These are phyloP conservation scores for Penicillium tannophilum DNA, from an alignment of 495 filamentous ascomycete genomes.

Conservation along the genomic window DNA sequence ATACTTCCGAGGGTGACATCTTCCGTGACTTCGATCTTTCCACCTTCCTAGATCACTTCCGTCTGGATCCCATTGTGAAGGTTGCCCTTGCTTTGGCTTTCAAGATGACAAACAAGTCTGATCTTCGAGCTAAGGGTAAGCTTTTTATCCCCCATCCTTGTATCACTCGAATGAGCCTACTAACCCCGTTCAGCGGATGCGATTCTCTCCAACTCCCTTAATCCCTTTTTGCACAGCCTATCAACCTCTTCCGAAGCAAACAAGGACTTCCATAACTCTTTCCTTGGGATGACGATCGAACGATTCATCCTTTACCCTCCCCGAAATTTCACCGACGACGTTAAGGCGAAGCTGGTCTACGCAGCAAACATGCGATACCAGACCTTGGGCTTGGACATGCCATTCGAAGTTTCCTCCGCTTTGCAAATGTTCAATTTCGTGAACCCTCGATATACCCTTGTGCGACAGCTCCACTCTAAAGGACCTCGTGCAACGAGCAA, in stretches of 20 bases:
- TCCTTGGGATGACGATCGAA: conserved; percentile 77
- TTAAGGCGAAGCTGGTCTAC: conserved; percentile 65
- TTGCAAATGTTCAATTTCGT: conserved; percentile 73
- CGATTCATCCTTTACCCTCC: conserved; percentile 81
- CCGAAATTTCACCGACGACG: conserved; percentile 74
- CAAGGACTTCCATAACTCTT: conserved; percentile 64
- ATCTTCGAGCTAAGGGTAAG: conserved; percentile 87
- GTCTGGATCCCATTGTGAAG: conserved; percentile 83
- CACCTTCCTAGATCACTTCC: conserved; percentile 91
- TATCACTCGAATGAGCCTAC: neutral
- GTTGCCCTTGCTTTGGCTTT: conserved; percentile 87
- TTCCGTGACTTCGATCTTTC: conserved; percentile 94
- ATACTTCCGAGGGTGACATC: conserved; percentile 81
- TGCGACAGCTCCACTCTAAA: conserved; percentile 72
- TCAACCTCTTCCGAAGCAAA: conserved; percentile 57
- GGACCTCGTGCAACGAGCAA: conserved; percentile 64
- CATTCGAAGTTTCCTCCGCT: conserved; percentile 71
- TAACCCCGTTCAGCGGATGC: conserved; percentile 66
- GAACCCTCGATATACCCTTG: conserved; percentile 65
- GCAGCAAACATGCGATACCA: conserved; percentile 70
- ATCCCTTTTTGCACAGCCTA: conserved; percentile 72
- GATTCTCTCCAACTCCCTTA: conserved; percentile 73
- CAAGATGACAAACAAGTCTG: conserved; percentile 72
- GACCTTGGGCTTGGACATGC: conserved; percentile 59
- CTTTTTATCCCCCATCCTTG: conserved; percentile 12